A percentile compares a stretch with the other conserved stretches of the same genome.
phyloP scores from a whole-genome alignment of 2,329 filamentous ascomycete genomes.

The Ilyonectria destructans region DNA sequence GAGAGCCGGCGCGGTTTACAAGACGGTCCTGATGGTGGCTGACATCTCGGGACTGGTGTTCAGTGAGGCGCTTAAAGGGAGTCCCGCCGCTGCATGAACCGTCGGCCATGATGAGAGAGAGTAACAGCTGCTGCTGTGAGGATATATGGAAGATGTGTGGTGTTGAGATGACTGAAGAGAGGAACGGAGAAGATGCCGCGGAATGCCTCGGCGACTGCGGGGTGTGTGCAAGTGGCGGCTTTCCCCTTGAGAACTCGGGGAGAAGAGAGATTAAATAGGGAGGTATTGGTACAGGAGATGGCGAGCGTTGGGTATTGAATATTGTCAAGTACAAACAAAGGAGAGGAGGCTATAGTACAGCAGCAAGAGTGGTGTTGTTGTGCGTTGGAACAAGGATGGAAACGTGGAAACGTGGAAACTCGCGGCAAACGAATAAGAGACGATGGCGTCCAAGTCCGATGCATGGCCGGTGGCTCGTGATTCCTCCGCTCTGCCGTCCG shows the following conservation, averaged over 20 bases:
- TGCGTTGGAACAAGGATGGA: neutral
- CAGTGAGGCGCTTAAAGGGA: conserved; percentile 61
- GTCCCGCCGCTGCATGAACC: conserved; percentile 60
- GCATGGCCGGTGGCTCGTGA: conserved; percentile 46
- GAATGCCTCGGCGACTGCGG: neutral
- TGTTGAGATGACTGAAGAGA: conserved; percentile 9
- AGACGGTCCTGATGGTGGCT: conserved; percentile 61
- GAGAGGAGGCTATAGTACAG: conserved; percentile 5
- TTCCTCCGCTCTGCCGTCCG: conserved; percentile 44
- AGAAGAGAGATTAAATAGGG: neutral
- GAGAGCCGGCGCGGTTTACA: conserved; percentile 49
- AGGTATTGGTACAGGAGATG: neutral
- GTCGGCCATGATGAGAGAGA: conserved; percentile 55
- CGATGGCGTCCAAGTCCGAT: conserved; percentile 29
- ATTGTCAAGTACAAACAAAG: neutral
- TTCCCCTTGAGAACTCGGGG: neutral
- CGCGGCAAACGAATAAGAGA: conserved; percentile 17
- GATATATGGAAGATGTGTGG: neutral
- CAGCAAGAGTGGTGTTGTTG: conserved; percentile 1
- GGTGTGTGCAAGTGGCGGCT: neutral
- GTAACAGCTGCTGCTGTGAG: neutral
- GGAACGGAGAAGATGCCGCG: neutral
- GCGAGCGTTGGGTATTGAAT: neutral
- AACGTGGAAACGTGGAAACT: conserved; percentile 20
- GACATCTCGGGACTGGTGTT: conserved; percentile 60